Evolutionary conservation across 1,139 yeast genomes (phyloP).

Genomic region (Wickerhamomyces sp.): DNA sequence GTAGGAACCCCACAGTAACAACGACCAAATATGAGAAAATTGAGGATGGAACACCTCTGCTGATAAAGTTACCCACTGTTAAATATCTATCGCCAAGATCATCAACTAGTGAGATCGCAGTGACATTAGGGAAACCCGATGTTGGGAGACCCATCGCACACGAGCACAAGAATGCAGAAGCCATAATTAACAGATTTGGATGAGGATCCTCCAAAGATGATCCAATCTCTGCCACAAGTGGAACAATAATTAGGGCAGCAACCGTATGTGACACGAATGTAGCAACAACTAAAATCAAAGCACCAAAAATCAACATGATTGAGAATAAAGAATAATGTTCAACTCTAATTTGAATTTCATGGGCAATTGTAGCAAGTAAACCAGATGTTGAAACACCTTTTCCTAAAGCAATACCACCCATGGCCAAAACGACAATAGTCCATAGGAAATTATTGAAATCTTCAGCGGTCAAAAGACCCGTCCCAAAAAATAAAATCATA

Average conservation of each 20-base stretch:
- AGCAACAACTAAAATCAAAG: conserved; percentile 74
- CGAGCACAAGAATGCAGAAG: conserved; percentile 78
- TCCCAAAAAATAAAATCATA: conserved; percentile 77
- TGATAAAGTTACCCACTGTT: conserved; percentile 76
- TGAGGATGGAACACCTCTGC: conserved; percentile 85
- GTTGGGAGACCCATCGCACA: conserved; percentile 97
- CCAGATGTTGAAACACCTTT: conserved; percentile 90
- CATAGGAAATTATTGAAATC: conserved; percentile 92
- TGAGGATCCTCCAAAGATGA: conserved; percentile 50
- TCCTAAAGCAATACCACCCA: conserved; percentile 96
- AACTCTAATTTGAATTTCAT: conserved; percentile 54
- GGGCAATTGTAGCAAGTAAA: conserved; percentile 70
- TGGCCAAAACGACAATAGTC: conserved; percentile 88
- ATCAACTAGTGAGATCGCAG: conserved; percentile 89
- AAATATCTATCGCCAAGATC: conserved; percentile 84
- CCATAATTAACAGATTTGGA: conserved; percentile 65
- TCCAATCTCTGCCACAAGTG: conserved; percentile 85
- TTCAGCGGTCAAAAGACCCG: conserved; percentile 76
- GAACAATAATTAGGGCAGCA: conserved; percentile 86
- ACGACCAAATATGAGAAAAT: conserved; percentile 63
- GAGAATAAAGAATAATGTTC: conserved; percentile 61
- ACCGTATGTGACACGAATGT: conserved; percentile 95
- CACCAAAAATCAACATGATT: conserved; percentile 70
- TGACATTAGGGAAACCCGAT: conserved; percentile 93
- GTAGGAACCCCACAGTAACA: conserved; percentile 72